Conservation (phyloP, 306 rosid genomes). For the Cicer arietinum region DNA sequence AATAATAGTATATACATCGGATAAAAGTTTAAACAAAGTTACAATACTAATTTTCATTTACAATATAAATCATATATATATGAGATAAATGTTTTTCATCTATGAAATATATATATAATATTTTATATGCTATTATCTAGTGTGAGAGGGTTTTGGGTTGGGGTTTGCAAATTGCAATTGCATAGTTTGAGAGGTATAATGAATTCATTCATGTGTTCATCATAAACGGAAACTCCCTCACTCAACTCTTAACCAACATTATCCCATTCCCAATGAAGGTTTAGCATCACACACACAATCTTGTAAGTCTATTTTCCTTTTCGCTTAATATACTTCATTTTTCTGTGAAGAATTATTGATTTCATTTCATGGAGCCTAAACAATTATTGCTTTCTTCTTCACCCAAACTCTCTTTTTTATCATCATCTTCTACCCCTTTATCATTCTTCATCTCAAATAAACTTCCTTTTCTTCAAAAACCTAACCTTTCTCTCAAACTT, state of each 20-base stretch:
- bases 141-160: constrained; percentile 8
- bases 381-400: constrained; percentile 49
- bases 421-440: constrained; percentile 50
- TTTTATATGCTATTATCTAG: constrained; percentile 6
- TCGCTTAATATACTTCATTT: not conserved
- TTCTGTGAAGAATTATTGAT: not conserved
- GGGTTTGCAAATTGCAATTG: constrained; percentile 7
- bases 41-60: too few relatives aligned
- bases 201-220: not conserved
- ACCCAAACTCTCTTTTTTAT: constrained; percentile 44
- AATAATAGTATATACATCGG: too few relatives aligned
- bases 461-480: constrained; percentile 44
- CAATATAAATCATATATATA: too few relatives aligned
- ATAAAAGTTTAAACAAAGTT: too few relatives aligned
- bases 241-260: not conserved
- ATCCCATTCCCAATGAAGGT: not conserved
- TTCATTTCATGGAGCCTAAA: constrained; percentile 57
- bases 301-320: constrained; percentile 22
- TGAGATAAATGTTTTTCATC: too few relatives aligned
- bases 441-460: constrained; percentile 62
- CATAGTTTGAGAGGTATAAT: not conserved
- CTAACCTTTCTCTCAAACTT: constrained; percentile 47
- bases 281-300: not conserved
- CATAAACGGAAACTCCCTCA: not conserved
- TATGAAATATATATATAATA: too few relatives aligned